Base-by-base conservation (phyloP, 768 basidiomycete genomes). In the Mrakia gelida region DNA sequence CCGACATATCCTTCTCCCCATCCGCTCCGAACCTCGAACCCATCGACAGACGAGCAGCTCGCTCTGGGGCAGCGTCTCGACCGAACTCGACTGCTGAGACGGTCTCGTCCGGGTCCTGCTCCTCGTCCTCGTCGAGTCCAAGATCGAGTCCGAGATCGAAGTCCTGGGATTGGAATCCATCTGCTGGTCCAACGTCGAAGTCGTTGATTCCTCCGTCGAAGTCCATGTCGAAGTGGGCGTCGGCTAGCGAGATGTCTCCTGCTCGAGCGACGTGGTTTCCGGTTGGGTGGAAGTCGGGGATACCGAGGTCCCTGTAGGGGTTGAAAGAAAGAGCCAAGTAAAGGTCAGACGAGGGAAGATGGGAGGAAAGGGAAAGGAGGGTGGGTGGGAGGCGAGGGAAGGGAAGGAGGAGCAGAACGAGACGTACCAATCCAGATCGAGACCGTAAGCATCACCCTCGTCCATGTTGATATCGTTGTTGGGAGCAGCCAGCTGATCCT, bases 401-500 rank as follows among this genome's bases (percentile, higher is more conserved):
- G 26, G 13, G 16, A n/a, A 18, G 52, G 3, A 63, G 62, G 7
- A 28, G 30, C 34, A 62, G 13, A 92, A 86, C 30, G 10, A 67
- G 61, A 78, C 80, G 56, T 56, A 80, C 84, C 84, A 83, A 75
- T 83, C 84, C 26, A 84, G 79, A 38, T 78, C 70, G 73, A 84
- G 80, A 71, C 85, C 84, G 54, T 94, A 86, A 73, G 89, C 90
- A 73, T 83, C 90, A 0, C 89, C 88, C 34, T 84, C 84, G 82
- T 92, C 90, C 49, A 95, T 87, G 1, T 94, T 96, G 84, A 98
- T 96, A 41, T 94, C 89, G 79, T 92, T 93, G 82, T 91, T 90
- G 83, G 91, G 91, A 54, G 93, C 94, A 0, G 89, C 89, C 0
- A 95, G 88, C 84, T 96, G 93, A 79, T 97, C 95, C 80, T 96